phyloP scores from a whole-genome alignment of 371 early-diverging fungal genomes.

The Mortierella sp. region DNA sequence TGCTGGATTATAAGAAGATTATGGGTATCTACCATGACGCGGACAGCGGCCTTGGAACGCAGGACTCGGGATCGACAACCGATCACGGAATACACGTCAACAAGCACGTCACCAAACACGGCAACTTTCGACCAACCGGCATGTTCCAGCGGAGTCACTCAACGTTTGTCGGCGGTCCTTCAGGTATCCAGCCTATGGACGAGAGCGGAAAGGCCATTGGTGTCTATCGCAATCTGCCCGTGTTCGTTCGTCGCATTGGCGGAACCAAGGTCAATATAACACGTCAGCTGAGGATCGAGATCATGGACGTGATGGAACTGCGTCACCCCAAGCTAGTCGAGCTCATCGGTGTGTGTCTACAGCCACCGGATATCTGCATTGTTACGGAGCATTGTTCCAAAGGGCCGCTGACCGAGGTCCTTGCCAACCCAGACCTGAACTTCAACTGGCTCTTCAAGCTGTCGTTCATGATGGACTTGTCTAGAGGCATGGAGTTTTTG shows the following conservation, averaged over 20 bases:
- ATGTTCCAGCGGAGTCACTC: constrained; percentile 51
- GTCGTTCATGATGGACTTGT: constrained; percentile 61
- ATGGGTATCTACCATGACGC: constrained; percentile 50
- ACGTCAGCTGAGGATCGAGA: constrained; percentile 33
- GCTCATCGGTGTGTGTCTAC: constrained; percentile 58
- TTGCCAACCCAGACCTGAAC: constrained; percentile 60
- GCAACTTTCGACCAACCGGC: constrained; percentile 20
- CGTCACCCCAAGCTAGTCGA: constrained; percentile 61
- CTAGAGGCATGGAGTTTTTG: constrained; percentile 61
- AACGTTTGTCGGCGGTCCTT: constrained; percentile 43
- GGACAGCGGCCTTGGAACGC: constrained; percentile 36
- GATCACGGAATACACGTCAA: constrained; percentile 8
- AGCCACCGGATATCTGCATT: constrained; percentile 58
- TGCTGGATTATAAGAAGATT: constrained; percentile 43
- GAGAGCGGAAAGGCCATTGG: constrained; percentile 46
- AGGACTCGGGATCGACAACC: constrained; percentile 26
- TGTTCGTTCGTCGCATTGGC: constrained; percentile 52
- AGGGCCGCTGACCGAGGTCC: constrained; percentile 59
- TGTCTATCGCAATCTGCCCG: constrained; percentile 50
- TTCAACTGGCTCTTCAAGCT: constrained; percentile 66
- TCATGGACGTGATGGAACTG: constrained; percentile 54
- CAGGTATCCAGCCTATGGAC: constrained; percentile 51
- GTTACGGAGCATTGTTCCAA: constrained; percentile 60
- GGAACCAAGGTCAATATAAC: constrained; percentile 46
- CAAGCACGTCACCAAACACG: neutral